A percentile compares a stretch with the other conserved stretches of the same genome.
Conservation (phyloP, 805 yeast species). For the Nakazawaea wickerhamii region DNA sequence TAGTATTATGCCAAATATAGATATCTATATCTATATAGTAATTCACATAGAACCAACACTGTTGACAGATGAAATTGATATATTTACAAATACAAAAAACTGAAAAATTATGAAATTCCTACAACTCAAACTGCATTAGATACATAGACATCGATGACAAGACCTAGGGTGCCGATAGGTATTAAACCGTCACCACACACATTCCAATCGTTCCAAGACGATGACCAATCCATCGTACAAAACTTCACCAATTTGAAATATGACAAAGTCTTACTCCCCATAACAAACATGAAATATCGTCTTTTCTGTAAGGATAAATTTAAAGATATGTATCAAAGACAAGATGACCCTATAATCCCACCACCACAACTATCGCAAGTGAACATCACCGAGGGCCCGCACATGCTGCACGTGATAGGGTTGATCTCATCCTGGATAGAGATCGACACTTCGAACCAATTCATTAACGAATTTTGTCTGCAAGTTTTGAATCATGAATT, state of each 20-base stretch:
- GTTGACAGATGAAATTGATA: too few species aligned
- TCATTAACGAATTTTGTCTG: conserved; percentile 45
- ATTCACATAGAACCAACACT: too few species aligned
- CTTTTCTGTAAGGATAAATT: conserved; percentile 36
- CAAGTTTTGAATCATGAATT: conserved; percentile 58
- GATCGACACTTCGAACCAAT: conserved; percentile 46
- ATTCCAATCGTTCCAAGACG: conserved; percentile 21
- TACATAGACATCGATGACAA: too few species aligned
- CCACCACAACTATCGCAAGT: conserved; percentile 37
- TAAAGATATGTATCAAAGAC: conserved; percentile 24
- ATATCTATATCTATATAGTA: too few species aligned
- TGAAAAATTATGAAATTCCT: too few species aligned
- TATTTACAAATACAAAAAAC: too few species aligned
- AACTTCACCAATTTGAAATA: conserved; percentile 33
- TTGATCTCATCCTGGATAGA: conserved; percentile 67
- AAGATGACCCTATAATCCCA: conserved; percentile 30
- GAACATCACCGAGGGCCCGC: conserved; percentile 35
- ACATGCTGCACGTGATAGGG: conserved; percentile 43
- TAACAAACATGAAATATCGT: conserved; percentile 47
- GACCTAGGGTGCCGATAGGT: conserved; percentile 28
- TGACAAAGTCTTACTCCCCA: conserved; percentile 47
- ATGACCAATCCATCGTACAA: conserved; percentile 24
- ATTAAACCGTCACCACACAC: conserved; percentile 38
- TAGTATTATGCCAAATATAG: too few species aligned
- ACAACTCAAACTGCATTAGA: too few species aligned